phyloP scores from a whole-genome alignment of 495 filamentous ascomycete genomes.

The Chaetomium tenue region DNA sequence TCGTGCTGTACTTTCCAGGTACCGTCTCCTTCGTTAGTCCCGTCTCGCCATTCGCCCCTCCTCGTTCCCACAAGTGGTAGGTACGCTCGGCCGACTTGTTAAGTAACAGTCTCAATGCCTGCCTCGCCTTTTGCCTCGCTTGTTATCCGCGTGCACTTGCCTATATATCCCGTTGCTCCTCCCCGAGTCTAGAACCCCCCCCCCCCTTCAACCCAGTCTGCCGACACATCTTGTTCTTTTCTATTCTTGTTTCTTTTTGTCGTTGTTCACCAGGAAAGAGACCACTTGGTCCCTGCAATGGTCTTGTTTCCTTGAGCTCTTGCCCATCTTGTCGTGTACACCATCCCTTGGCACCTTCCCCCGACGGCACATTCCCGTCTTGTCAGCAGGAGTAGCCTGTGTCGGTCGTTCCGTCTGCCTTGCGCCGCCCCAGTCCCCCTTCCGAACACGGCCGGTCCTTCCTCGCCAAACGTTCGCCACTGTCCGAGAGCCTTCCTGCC shows the following conservation, averaged over 20 bases:
- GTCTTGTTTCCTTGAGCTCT: conserved; percentile 44
- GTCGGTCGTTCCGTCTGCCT: conserved; percentile 34
- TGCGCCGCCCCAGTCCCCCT: conserved; percentile 15
- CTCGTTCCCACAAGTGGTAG: conserved; percentile 13
- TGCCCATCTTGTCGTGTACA: conserved; percentile 29
- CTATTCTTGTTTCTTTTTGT: conserved; percentile 39
- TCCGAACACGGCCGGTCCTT: conserved; percentile 27
- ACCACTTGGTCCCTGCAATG: conserved; percentile 41
- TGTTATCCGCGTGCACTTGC: conserved; percentile 27
- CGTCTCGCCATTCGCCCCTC: conserved; percentile 25
- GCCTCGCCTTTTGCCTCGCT: conserved; percentile 18
- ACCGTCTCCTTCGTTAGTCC: conserved; percentile 17
- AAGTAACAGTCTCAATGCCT: conserved; percentile 25
- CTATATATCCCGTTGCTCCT: conserved; percentile 48
- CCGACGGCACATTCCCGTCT: conserved; percentile 24
- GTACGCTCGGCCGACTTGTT: conserved; percentile 10
- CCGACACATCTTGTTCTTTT: conserved; percentile 38
- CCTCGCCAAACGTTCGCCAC: conserved; percentile 10
- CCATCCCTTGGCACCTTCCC: conserved; percentile 17
- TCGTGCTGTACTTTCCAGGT: conserved; percentile 23
- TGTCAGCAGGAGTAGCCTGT: conserved; percentile 35
- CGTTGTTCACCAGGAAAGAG: conserved; percentile 35
- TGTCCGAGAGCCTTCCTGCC: conserved; percentile 9
- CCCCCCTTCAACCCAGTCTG: conserved; percentile 29
- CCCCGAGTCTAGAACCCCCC: conserved; percentile 42